A percentile compares a stretch with the other conserved stretches of the same genome.
Evolutionary conservation across 2,329 filamentous ascomycete species (phyloP).

Genomic region (Fusarium avenaceum): DNA sequence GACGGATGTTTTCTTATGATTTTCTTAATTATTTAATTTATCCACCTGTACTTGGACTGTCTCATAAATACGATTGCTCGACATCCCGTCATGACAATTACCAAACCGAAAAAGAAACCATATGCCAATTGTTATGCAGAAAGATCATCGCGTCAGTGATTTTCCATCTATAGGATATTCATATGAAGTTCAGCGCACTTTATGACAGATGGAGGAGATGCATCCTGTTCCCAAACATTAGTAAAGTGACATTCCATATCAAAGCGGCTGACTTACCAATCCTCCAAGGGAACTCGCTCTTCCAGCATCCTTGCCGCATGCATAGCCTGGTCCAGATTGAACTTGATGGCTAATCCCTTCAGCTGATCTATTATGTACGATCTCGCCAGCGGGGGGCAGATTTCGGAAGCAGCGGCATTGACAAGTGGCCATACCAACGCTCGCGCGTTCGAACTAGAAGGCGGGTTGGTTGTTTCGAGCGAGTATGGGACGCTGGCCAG

Average conservation of each 20-base stretch:
- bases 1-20: too few species aligned
- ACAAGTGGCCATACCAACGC: constrained; percentile 9
- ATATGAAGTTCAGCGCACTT: neutral
- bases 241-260: neutral
- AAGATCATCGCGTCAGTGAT: too few species aligned
- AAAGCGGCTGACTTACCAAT: constrained; percentile 3
- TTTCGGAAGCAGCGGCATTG: neutral
- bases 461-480: neutral
- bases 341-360: neutral
- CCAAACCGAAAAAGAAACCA: too few species aligned
- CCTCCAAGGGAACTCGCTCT: constrained; percentile 6
- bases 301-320: constrained; percentile 14
- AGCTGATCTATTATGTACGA: constrained; percentile 6
- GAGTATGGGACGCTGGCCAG: constrained; percentile 9
- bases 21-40: too few species aligned
- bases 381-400: constrained; percentile 9
- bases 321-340: constrained; percentile 7
- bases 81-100: too few species aligned
- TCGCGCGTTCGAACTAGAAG: neutral
- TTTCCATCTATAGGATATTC: too few species aligned
- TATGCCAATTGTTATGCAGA: too few species aligned
- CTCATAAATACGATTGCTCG: too few species aligned
- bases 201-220: constrained; percentile 14
- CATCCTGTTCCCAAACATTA: constrained; percentile 10
- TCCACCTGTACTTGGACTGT: too few species aligned